A percentile compares a stretch with the other conserved stretches of the same genome.
These are phyloP conservation scores for Stachybotrys elegans DNA, from an alignment of 2,329 filamentous ascomycete species.

Conservation along the genomic window DNA sequence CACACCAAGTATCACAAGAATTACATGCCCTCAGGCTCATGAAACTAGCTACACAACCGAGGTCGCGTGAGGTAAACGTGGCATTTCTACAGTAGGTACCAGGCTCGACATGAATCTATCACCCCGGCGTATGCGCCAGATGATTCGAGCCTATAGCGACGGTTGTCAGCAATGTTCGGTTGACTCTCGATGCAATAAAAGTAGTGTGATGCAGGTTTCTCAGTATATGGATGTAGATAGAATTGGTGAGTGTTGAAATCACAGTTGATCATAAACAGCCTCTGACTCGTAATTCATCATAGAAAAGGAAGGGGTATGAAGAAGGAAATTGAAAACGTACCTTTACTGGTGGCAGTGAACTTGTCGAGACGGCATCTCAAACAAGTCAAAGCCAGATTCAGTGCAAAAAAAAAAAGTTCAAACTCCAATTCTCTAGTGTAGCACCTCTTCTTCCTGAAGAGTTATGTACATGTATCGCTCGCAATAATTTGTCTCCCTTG, in stretches of 20 bases:
- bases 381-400: conserved; percentile 17
- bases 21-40: too few species aligned
- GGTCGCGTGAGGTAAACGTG: too few species aligned
- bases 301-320: conserved; percentile 5
- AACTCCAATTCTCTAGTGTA: conserved; percentile 37
- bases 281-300: conserved; percentile 39
- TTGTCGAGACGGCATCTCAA: conserved; percentile 11
- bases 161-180: too few species aligned
- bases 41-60: too few species aligned
- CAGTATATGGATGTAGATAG: conserved; percentile 19
- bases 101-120: too few species aligned
- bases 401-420: conserved; percentile 21
- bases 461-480: conserved; percentile 29
- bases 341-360: conserved; percentile 6
- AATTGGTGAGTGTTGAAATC: conserved; percentile 31
- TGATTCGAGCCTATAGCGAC: too few species aligned
- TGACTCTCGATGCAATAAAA: too few species aligned
- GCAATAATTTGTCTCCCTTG: conserved; percentile 18
- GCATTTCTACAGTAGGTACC: too few species aligned
- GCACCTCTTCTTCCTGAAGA: conserved; percentile 29
- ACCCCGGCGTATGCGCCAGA: too few species aligned
- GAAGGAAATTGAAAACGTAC: conserved; percentile 15
- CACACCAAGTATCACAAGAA: too few species aligned
- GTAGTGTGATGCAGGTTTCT: too few species aligned
- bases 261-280: conserved; percentile 43